Evolutionary conservation across 495 filamentous ascomycete species (phyloP).

Genomic region (Terfezia boudieri): DNA sequence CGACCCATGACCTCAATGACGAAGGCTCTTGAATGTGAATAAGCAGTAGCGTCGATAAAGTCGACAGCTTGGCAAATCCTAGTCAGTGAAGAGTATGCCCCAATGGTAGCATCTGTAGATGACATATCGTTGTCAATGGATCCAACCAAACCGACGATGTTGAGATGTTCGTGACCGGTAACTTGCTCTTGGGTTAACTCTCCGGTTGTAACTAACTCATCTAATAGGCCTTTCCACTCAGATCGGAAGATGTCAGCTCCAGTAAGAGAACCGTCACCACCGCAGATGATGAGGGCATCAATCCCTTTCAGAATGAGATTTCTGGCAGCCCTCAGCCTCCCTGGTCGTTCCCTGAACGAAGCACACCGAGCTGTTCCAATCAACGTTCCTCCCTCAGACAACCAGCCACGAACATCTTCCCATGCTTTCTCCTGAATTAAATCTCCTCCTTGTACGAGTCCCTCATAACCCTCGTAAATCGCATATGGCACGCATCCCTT

Average conservation of each 20-base stretch:
- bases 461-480: slow-evolving; percentile 91
- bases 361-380: slow-evolving; percentile 88
- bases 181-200: slow-evolving; percentile 48
- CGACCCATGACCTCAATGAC: slow-evolving; percentile 99
- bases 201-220: slow-evolving; percentile 52
- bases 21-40: slow-evolving; percentile 91
- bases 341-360: slow-evolving; percentile 68
- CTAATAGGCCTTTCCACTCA: slow-evolving; percentile 72
- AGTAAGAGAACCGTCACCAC: slow-evolving; percentile 91
- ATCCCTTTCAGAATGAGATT: slow-evolving; percentile 85
- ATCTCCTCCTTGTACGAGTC: slow-evolving; percentile 69
- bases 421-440: slow-evolving; percentile 73
- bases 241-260: slow-evolving; percentile 81
- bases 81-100: slow-evolving; percentile 77
- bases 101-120: slow-evolving; percentile 91
- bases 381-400: slow-evolving; percentile 84
- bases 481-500: slow-evolving; percentile 70
- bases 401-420: slow-evolving; percentile 87
- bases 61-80: slow-evolving; percentile 89
- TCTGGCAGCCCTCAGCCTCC: slow-evolving; percentile 65
- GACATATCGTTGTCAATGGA: slow-evolving; percentile 98
- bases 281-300: slow-evolving; percentile 87
- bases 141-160: slow-evolving; percentile 89
- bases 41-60: slow-evolving; percentile 89
- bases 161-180: slow-evolving; percentile 52